phyloP scores from a whole-genome alignment of 768 basidiomycete genomes.

The Asterophora lycoperdoides region DNA sequence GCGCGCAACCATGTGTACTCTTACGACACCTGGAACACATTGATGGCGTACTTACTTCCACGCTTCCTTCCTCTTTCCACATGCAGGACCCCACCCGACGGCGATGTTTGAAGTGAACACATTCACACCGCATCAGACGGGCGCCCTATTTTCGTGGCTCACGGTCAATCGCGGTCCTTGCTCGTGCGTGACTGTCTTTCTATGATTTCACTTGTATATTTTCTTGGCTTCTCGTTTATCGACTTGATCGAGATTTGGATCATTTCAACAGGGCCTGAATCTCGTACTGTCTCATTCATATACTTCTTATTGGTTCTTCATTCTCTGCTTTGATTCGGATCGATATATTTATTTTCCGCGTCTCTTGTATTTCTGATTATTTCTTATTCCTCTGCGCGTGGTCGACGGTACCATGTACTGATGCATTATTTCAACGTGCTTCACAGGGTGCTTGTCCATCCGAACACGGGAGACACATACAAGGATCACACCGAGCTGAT shows the following conservation, averaged over 20 bases:
- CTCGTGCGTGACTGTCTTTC: constrained; percentile 44
- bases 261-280: too few species aligned
- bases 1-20: neutral
- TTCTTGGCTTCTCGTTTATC: too few species aligned
- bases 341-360: neutral
- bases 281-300: too few species aligned
- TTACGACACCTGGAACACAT: neutral
- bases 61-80: neutral
- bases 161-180: constrained; percentile 64
- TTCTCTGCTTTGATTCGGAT: neutral
- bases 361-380: neutral
- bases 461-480: constrained; percentile 54
- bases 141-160: constrained; percentile 65
- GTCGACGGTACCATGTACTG: neutral
- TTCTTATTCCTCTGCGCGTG: constrained; percentile 1
- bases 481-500: constrained; percentile 61
- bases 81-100: constrained; percentile 57
- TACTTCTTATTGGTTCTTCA: neutral
- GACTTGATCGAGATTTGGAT: too few species aligned
- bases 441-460: constrained; percentile 63
- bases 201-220: too few species aligned
- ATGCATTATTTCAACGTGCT: too few species aligned
- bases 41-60: neutral
- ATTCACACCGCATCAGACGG: constrained; percentile 63
- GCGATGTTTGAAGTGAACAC: constrained; percentile 73